A percentile compares a stretch with the other conserved stretches of the same genome.
Evolutionary conservation across 2,329 filamentous ascomycete genomes (phyloP).

Genomic region (Plenodomus tracheiphilus): DNA sequence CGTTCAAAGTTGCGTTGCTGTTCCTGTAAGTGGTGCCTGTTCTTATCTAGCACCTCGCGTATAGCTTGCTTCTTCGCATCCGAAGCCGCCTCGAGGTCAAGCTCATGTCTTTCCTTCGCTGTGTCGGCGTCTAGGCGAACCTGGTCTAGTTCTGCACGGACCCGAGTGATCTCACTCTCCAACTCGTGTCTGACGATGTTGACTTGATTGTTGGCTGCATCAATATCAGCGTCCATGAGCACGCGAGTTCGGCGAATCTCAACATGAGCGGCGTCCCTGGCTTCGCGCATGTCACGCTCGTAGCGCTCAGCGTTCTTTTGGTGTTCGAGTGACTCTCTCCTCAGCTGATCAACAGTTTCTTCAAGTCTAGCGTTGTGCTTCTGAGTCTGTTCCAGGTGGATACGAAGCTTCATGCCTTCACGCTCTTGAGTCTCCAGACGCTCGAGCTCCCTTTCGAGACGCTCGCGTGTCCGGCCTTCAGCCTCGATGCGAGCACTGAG

Average conservation of each 20-base stretch:
- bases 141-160: conserved; percentile 76
- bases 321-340: conserved; percentile 71
- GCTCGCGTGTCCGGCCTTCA: conserved; percentile 48
- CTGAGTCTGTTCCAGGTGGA: conserved; percentile 66
- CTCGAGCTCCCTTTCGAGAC: conserved; percentile 52
- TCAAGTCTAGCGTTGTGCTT: conserved; percentile 68
- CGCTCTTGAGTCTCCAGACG: conserved; percentile 63
- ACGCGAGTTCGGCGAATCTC: conserved; percentile 82
- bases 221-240: conserved; percentile 78
- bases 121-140: conserved; percentile 79
- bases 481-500: conserved; percentile 57
- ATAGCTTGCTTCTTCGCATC: conserved; percentile 66
- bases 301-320: conserved; percentile 69
- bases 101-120: conserved; percentile 77
- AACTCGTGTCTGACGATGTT: conserved; percentile 81
- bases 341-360: conserved; percentile 56
- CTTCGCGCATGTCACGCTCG: conserved; percentile 82
- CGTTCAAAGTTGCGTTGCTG: conserved; percentile 48
- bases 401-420: conserved; percentile 75
- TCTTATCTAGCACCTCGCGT: conserved; percentile 56
- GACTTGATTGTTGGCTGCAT: conserved; percentile 81
- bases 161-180: conserved; percentile 74
- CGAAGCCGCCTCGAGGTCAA: conserved; percentile 80
- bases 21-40: conserved; percentile 59
- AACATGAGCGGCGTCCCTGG: conserved; percentile 74